Evolutionary conservation across 2,329 filamentous ascomycete genomes (phyloP).

Genomic region (Pseudonectria foliicola): DNA sequence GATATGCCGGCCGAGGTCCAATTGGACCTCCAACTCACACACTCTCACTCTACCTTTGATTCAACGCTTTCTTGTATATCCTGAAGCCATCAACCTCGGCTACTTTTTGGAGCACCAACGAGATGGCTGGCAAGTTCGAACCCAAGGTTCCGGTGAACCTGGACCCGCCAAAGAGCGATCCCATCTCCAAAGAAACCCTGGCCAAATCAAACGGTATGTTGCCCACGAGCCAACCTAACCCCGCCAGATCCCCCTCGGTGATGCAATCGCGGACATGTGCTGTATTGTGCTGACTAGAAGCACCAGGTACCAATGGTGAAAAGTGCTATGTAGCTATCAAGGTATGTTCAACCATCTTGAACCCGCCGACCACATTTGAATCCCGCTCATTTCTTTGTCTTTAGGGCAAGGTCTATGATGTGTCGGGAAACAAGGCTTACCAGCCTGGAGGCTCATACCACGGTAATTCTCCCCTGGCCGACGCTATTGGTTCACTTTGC

Average conservation of each 20-base stretch:
- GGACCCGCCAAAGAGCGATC: constrained; percentile 78
- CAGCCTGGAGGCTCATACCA: constrained; percentile 75
- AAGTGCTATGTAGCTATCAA: constrained; percentile 66
- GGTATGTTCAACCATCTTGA: constrained; percentile 31
- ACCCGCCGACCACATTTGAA: no score
- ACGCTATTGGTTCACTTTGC: neutral
- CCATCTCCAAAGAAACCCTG: constrained; percentile 74
- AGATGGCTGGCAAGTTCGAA: constrained; percentile 62
- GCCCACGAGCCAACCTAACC: neutral
- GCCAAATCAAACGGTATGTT: constrained; percentile 72
- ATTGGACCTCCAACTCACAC: no score
- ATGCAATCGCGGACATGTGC: neutral
- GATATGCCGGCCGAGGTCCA: no score
- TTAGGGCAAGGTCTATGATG: constrained; percentile 89
- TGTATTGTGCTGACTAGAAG: constrained; percentile 13
- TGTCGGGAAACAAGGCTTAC: constrained; percentile 83
- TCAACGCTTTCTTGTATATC: no score
- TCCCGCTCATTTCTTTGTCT: constrained; percentile 2
- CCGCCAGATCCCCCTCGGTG: constrained; percentile 1
- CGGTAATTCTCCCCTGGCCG: constrained; percentile 53
- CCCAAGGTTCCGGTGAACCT: constrained; percentile 72
- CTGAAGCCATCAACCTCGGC: no score
- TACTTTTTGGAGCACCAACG: neutral
- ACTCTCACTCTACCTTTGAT: no score
- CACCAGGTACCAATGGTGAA: constrained; percentile 54